phyloP scores from a whole-genome alignment of 2,329 filamentous ascomycete genomes.

The Colletotrichum caudatum region DNA sequence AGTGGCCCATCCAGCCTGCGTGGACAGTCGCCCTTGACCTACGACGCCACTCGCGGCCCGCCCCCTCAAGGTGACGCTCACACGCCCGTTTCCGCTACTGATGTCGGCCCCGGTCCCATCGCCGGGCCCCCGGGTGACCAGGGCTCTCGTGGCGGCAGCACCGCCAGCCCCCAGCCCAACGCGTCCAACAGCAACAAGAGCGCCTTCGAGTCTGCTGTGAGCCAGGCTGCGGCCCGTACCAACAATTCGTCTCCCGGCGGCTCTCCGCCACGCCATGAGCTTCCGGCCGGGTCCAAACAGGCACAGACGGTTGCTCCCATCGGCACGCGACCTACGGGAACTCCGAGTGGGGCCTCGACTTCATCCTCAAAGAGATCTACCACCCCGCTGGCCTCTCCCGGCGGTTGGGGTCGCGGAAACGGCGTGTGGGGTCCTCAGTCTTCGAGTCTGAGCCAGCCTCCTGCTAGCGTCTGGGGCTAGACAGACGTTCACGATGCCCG shows the following conservation, averaged over 20 bases:
- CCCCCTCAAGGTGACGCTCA: slow-evolving; percentile 64
- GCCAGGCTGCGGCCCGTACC: slow-evolving; percentile 81
- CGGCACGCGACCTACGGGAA: slow-evolving; percentile 83
- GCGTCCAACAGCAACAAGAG: slow-evolving; percentile 65
- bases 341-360: slow-evolving; percentile 58
- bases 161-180: slow-evolving; percentile 82
- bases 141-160: slow-evolving; percentile 83
- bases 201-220: slow-evolving; percentile 70
- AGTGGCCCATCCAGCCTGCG: slow-evolving; percentile 74
- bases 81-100: slow-evolving; percentile 56
- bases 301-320: slow-evolving; percentile 85
- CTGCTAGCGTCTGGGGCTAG: slow-evolving; percentile 95
- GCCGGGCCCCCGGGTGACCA: slow-evolving; percentile 65
- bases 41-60: slow-evolving; percentile 65
- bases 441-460: slow-evolving; percentile 79
- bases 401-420: slow-evolving; percentile 83
- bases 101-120: slow-evolving; percentile 53
- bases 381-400: slow-evolving; percentile 90
- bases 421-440: slow-evolving; percentile 85
- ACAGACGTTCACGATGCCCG: not conserved
- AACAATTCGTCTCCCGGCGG: slow-evolving; percentile 86
- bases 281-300: slow-evolving; percentile 65
- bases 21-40: slow-evolving; percentile 82
- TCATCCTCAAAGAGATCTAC: slow-evolving; percentile 81
- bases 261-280: slow-evolving; percentile 79